Evolutionary conservation across 148 eudicot species (phyloP).

Genomic region (Persicaria tinctoria): DNA sequence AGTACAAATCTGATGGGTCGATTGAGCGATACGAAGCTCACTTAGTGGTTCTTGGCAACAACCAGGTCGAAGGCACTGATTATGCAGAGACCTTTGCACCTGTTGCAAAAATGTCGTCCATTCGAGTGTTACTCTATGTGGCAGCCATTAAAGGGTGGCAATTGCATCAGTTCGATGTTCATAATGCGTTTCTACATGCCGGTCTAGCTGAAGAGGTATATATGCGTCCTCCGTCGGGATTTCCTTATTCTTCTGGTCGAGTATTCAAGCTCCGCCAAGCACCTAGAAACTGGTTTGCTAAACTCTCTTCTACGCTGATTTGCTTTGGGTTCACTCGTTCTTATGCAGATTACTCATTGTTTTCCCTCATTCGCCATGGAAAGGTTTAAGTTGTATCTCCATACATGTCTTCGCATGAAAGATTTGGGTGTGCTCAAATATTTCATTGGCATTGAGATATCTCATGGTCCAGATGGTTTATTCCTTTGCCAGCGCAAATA

Average conservation of each 20-base stretch:
- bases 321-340: background rate
- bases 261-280: background rate
- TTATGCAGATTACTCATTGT: background rate
- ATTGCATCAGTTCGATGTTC: background rate
- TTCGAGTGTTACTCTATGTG: background rate
- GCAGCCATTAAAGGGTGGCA: background rate
- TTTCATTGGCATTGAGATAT: background rate
- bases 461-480: background rate
- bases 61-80: background rate
- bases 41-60: background rate
- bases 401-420: background rate
- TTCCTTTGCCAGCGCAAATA: slow-evolving; percentile 1
- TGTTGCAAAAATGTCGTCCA: background rate
- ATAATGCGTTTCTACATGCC: background rate
- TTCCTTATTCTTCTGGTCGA: background rate
- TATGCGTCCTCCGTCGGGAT: background rate
- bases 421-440: background rate
- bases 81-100: background rate
- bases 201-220: background rate
- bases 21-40: slow-evolving; percentile 9
- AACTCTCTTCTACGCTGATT: background rate
- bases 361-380: background rate
- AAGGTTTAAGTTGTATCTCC: too few relatives aligned
- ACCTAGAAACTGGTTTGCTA: background rate
- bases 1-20: background rate